Base-by-base conservation (phyloP, 306 rosid species). In the Cercis canadensis region DNA sequence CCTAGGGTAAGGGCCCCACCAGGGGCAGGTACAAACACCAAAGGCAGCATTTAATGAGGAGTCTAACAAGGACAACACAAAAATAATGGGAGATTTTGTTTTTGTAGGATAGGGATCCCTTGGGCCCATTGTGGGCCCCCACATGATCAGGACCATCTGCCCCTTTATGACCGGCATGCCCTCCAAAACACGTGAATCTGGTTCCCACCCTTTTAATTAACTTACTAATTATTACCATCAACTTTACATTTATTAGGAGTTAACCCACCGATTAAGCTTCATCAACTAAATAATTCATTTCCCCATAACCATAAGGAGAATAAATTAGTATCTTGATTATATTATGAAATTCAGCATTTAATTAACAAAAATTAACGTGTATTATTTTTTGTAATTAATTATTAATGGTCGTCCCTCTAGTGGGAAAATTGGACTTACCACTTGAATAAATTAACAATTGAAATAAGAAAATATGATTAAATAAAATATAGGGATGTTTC, bases 91-190 rank as follows among this genome's bases (percentile, higher is more conserved):
- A 70, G 86, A 83, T 82, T 70, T 78, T 46, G 33, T 57, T 74
- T 75, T 74, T 21, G 69, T 21, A 47, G 34, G 76, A 51, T 72
- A 46, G 87, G 84, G 74, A 24, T 24, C 74, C 60, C 69, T 57
- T 79, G 85, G 81, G 80, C 75, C 70, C 64, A 1, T 6, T 3
- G 49, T 70, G 85, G 95, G 84, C 74, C 89, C 78, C 76, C 57
- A 41, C 55, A 24, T 0, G 63, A 82, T 83, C 77, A 68, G 80
- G 89, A 83, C 96, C 88, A 74, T 85, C 81, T 92, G 98, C 84
- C 87, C 87, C 92, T 87, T 84, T 84, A 82, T 74, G 84, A 83
- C 89, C 92, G 84, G 92, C 96, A 87, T 70, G 81, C 83, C 80
- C 87, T 82, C 80, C 72, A 44, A 33, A 15, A 82, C 92, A 85